Evolutionary conservation across 331 rosid species (phyloP).

Genomic region (Erythrophleum ivorense): DNA sequence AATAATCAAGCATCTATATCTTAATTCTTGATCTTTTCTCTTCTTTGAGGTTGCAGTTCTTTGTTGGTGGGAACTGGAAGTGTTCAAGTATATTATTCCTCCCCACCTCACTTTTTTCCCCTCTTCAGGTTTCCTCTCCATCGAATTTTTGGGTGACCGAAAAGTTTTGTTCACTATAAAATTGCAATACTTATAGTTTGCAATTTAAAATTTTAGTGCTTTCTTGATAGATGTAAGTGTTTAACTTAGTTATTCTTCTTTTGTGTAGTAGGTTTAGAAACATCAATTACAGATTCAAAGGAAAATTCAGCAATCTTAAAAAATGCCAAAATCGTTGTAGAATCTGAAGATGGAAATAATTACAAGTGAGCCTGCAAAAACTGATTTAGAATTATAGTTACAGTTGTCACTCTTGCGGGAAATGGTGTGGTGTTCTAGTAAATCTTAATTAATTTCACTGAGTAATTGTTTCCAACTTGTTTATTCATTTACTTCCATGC

Average conservation of each 20-base stretch:
- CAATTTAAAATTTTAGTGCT: neutral
- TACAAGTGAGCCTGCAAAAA: constrained; percentile 60
- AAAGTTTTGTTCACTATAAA: neutral
- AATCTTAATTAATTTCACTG: neutral
- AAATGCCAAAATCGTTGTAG: constrained; percentile 58
- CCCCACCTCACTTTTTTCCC: neutral
- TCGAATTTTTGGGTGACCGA: neutral
- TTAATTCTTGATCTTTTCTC: constrained; percentile 39
- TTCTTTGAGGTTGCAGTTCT: constrained; percentile 73
- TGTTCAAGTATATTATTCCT: constrained; percentile 68
- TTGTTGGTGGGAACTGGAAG: constrained; percentile 99
- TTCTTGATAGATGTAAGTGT: neutral
- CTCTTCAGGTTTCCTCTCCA: neutral
- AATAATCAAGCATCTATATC: neutral
- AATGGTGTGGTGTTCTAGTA: constrained; percentile 1
- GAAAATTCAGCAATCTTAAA: constrained; percentile 48
- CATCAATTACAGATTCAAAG: constrained; percentile 63
- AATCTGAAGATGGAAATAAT: constrained; percentile 63
- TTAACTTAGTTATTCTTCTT: neutral
- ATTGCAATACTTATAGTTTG: constrained; percentile 13
- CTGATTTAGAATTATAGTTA: too few species aligned
- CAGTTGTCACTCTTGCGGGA: constrained; percentile 16
- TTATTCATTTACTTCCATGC: neutral
- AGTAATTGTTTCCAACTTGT: neutral
- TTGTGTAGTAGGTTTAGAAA: constrained; percentile 67